Evolutionary conservation across 306 rosid genomes (phyloP).

Genomic region (Trifolium repens): DNA sequence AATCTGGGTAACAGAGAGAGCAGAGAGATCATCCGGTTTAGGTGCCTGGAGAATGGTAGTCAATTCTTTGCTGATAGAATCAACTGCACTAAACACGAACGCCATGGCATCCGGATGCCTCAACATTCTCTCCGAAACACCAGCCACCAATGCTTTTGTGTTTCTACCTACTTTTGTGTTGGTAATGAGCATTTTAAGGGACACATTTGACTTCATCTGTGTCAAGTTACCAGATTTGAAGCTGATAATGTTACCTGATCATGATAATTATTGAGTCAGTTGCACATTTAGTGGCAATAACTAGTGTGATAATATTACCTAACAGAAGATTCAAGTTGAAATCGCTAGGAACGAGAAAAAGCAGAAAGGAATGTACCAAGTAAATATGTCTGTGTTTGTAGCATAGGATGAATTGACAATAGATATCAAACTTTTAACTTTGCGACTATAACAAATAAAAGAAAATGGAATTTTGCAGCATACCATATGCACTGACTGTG

Average conservation of each 20-base stretch:
- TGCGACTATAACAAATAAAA: not conserved
- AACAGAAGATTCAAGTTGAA: not conserved
- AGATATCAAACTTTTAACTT: constrained; percentile 1
- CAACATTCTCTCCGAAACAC: constrained; percentile 82
- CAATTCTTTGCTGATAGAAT: constrained; percentile 84
- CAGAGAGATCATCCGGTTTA: constrained; percentile 59
- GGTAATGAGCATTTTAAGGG: constrained; percentile 95
- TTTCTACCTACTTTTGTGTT: constrained; percentile 93
- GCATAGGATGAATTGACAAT: not conserved
- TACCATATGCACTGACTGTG: constrained; percentile 91
- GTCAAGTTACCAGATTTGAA: constrained; percentile 77
- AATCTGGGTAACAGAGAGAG: constrained; percentile 64
- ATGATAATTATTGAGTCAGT: constrained; percentile 37
- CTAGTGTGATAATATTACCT: not conserved
- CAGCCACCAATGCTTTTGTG: constrained; percentile 94
- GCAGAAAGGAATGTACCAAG: constrained; percentile 29
- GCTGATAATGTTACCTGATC: constrained; percentile 90
- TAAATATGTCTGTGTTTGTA: not conserved
- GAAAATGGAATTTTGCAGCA: constrained; percentile 15
- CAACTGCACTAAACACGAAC: constrained; percentile 82
- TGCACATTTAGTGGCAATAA: constrained; percentile 35
- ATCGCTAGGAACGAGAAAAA: not conserved
- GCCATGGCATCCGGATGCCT: constrained; percentile 86
- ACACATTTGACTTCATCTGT: constrained; percentile 57
- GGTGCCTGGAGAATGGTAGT: constrained; percentile 71